Base-by-base conservation (phyloP, 83 land plant genomes). In the Larix sibirica region DNA sequence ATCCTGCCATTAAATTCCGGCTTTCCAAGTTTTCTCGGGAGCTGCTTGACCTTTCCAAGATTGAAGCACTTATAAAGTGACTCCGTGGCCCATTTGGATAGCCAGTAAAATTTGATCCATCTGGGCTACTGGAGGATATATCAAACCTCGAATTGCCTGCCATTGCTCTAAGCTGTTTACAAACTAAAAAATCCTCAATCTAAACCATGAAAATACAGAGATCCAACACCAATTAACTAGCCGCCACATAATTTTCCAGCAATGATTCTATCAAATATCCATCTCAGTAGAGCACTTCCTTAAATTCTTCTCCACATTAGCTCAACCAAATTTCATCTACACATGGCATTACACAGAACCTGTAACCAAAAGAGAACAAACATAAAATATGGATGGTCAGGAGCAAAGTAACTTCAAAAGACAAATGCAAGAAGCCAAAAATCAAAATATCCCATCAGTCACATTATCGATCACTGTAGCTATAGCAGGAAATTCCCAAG, bases 31-130 rank as follows among this genome's bases (percentile, higher is more conserved):
- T 78, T 81, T 94, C 98, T 31, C 97, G 90, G 81, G 91, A 90
- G 85, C 92, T 91, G 63, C 90, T 88, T 79, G 92, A 88, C 89
- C 94, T 91, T 44, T 93, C 98, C 88, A 93, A 63, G 31, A 23
- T 78, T 14, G 91, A 69, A 80, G 89, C 76, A 38, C 87, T 81
- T 62, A 85, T 61, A 79, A 88, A 87, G 40, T 58, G 82, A 59
- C 85, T 87, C 21, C 96, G 86, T 81, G 87, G 94, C 69, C 93
- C 92, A 90, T 84, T 90, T 68, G 89, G 38, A 83, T 87, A 92
- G 56, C 85, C 83, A 62, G 70, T 5, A 82, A 85, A 90, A 36
- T 79, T 82, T n/a, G 88, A 81, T 7, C 89, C 93, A 64, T 95
- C 97, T 18, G 89, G 87, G 81, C 88, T 87, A 56, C 85, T 90